A percentile compares a stretch with the other conserved stretches of the same genome.
These are phyloP conservation scores for Daldinia decipiens DNA, from an alignment of 495 filamentous ascomycete genomes.

Conservation along the genomic window DNA sequence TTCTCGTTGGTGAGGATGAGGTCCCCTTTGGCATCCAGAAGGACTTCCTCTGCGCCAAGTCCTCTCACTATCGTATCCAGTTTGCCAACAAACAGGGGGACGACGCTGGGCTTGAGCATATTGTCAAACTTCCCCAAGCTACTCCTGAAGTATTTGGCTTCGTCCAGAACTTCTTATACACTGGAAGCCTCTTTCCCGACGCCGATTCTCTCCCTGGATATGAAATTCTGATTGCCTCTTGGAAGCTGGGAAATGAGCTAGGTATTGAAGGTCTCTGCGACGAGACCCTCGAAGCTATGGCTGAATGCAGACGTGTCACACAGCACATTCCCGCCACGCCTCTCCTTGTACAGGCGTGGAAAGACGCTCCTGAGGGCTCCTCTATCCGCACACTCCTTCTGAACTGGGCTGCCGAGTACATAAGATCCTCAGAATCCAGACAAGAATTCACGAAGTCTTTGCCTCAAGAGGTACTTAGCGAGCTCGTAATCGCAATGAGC, in stretches of 20 bases:
- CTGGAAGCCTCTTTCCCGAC: conserved; percentile 55
- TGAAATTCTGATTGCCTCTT: conserved; percentile 60
- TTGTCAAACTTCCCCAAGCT: conserved; percentile 59
- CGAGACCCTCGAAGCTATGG: conserved; percentile 62
- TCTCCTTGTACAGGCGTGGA: conserved; percentile 64
- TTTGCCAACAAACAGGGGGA: conserved; percentile 50
- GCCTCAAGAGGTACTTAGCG: conserved; percentile 64
- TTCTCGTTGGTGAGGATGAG: conserved; percentile 61
- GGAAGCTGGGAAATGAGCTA: conserved; percentile 62
- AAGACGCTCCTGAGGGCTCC: conserved; percentile 64
- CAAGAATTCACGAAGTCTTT: conserved; percentile 63
- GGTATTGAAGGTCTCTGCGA: conserved; percentile 64
- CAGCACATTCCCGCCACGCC: conserved; percentile 61
- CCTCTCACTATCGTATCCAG: conserved; percentile 54
- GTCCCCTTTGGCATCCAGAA: conserved; percentile 64
- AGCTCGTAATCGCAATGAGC: conserved; percentile 67
- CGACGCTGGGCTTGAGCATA: conserved; percentile 50
- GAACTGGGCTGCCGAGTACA: conserved; percentile 67
- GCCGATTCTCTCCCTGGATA: conserved; percentile 56
- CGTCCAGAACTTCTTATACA: conserved; percentile 64
- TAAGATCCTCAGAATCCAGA: conserved; percentile 59
- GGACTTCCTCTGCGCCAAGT: conserved; percentile 63
- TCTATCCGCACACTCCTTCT: conserved; percentile 63
- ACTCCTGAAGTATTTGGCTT: conserved; percentile 59
- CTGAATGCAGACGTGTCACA: conserved; percentile 59